Base-by-base conservation (phyloP, 371 early-diverging fungal species). In the Rhizopus stolonifer region DNA sequence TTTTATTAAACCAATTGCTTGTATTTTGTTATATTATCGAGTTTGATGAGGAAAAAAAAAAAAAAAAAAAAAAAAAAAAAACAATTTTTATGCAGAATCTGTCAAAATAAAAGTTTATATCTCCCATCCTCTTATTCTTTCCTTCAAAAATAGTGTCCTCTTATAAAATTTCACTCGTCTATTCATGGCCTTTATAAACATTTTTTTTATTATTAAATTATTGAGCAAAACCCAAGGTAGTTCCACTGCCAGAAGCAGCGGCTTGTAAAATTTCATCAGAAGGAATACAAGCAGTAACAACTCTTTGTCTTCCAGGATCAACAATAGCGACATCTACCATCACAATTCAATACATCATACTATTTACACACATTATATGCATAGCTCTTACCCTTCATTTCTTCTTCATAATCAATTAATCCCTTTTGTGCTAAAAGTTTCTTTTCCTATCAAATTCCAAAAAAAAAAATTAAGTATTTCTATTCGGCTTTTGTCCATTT, bases 181-280 rank as follows among this genome's bases (percentile, higher is more conserved):
- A n/a, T n/a, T n/a, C n/a, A n/a, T n/a, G n/a, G n/a, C n/a, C n/a
- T 36, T 11, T 38, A 38, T 38, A 15, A 6, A 38, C 38, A 38
- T 11, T 38, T 8, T 36, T n/a, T 38, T 15, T 38, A 38, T 24
- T 44, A 29, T 7, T 7, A 10, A 19, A 19, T 49, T 59, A 49
- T 53, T 60, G 70, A 50, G 76, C 70, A 14, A 51, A 64, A 46
- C 78, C 78, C 4, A 77, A 63, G 7, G 69, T 72, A 11, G 78
- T 77, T 15, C 78, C 78, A 31, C 64, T 66, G 23, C 78, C 78
- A 56, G 65, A 47, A 34, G 78, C 78, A 46, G 78, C 67, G 36
- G 72, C 74, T 44, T 61, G 66, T 36, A 77, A 65, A 17, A 72
- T 31, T 39, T 77, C 74, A 19, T 63, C 58, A 47, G 64, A 54